Percentiles rank a stretch among this genome's conserved stretches.
phyloP scores from a whole-genome alignment of 805 yeast species.

The Kodamaea nitidulidarum region DNA sequence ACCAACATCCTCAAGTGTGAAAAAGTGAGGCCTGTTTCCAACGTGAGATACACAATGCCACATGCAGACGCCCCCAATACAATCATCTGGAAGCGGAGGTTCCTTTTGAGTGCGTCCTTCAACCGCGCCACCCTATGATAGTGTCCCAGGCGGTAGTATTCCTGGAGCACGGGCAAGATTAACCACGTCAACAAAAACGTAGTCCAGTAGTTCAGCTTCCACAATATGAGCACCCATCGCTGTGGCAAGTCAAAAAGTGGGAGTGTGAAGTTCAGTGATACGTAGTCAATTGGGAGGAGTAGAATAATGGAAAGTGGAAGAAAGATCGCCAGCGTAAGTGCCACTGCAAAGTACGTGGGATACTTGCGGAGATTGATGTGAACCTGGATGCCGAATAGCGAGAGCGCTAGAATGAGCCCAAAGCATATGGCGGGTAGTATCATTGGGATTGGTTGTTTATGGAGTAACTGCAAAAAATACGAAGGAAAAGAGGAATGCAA shows the following conservation, averaged over 20 bases:
- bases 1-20: constrained; percentile 60
- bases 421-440: constrained; percentile 25
- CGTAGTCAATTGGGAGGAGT: constrained; percentile 70
- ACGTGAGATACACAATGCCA: constrained; percentile 57
- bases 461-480: no score
- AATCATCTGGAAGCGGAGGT: constrained; percentile 57
- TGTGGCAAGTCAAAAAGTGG: constrained; percentile 46
- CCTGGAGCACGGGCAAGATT: constrained; percentile 66
- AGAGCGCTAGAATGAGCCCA: constrained; percentile 21
- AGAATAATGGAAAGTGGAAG: constrained; percentile 74
- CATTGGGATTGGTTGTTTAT: no score
- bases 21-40: constrained; percentile 50
- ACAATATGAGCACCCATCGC: constrained; percentile 47
- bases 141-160: constrained; percentile 69
- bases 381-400: constrained; percentile 31
- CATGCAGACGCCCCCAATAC: constrained; percentile 49
- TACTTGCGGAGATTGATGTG: constrained; percentile 34
- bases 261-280: constrained; percentile 38
- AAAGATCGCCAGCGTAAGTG: constrained; percentile 57
- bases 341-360: constrained; percentile 40
- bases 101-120: constrained; percentile 52
- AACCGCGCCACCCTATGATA: constrained; percentile 44
- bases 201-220: constrained; percentile 78
- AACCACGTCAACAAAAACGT: constrained; percentile 80
- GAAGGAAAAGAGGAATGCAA: no score